phyloP scores from a whole-genome alignment of 805 yeast genomes.

The Candida sithepensis region DNA sequence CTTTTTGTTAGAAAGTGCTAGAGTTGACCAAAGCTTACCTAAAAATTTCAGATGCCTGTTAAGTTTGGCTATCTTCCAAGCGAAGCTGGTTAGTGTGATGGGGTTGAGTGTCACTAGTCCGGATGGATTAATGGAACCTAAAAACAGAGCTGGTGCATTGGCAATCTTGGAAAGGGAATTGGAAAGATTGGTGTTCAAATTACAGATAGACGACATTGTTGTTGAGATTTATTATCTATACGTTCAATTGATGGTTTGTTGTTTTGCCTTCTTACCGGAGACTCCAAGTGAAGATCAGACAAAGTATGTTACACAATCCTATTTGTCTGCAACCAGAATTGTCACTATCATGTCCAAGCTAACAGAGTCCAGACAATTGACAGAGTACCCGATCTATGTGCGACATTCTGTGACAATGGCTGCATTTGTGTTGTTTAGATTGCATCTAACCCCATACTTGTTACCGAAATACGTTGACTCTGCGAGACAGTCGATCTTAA shows the following conservation, averaged over 20 bases:
- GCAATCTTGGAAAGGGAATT: conserved; percentile 77
- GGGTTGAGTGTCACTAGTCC: conserved; percentile 82
- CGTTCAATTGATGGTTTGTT: conserved; percentile 75
- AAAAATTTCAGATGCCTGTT: conserved; percentile 68
- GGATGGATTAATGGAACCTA: conserved; percentile 84
- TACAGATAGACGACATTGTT: conserved; percentile 62
- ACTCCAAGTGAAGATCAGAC: conserved; percentile 86
- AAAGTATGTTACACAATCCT: conserved; percentile 77
- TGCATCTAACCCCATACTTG: conserved; percentile 74
- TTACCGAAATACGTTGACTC: conserved; percentile 76
- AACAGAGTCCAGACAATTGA: conserved; percentile 63
- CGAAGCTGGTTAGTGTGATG: conserved; percentile 79
- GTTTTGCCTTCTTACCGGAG: conserved; percentile 88
- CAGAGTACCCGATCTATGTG: conserved; percentile 81
- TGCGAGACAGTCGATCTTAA: conserved; percentile 89
- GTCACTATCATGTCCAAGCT: conserved; percentile 74
- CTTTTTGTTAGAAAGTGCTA: conserved; percentile 73
- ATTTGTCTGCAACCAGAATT: conserved; percentile 74
- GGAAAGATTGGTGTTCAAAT: conserved; percentile 61
- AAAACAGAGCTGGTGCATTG: conserved; percentile 75
- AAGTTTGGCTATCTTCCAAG: conserved; percentile 74
- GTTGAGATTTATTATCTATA: conserved; percentile 78
- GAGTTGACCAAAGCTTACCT: conserved; percentile 64
- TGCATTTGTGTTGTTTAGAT: conserved; percentile 72
- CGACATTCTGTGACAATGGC: conserved; percentile 84